phyloP scores from a whole-genome alignment of 192 early-diverging fungal species.

The Coemansia sp. region DNA sequence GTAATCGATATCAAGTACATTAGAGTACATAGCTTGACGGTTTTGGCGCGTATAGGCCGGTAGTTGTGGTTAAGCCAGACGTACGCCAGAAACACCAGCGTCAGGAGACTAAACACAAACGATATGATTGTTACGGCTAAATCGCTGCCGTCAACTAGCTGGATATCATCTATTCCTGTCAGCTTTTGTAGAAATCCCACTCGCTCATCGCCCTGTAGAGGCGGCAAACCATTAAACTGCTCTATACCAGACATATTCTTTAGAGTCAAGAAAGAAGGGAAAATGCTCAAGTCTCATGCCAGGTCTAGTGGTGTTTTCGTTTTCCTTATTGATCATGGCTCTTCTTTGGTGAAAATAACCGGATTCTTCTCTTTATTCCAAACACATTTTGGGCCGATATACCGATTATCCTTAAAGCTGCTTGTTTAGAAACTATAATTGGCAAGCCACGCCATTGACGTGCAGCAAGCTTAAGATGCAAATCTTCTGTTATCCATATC shows the following conservation, averaged over 20 bases:
- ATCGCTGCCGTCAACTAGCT: slow-evolving; percentile 19
- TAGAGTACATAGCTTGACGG: slow-evolving; percentile 24
- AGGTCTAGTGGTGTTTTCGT: too few species aligned
- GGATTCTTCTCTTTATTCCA: too few species aligned
- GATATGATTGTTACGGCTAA: slow-evolving; percentile 1
- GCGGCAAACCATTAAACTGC: slow-evolving; percentile 15
- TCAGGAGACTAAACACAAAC: slow-evolving; percentile 4
- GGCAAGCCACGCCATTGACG: slow-evolving; percentile 8
- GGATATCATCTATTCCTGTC: not conserved
- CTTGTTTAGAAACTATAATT: not conserved
- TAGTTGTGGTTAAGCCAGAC: slow-evolving; percentile 26
- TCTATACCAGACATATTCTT: slow-evolving; percentile 5
- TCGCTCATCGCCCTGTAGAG: slow-evolving; percentile 20
- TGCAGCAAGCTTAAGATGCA: too few species aligned
- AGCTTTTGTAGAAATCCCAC: slow-evolving; percentile 12
- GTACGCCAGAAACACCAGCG: slow-evolving; percentile 18
- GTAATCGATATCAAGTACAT: slow-evolving; percentile 22
- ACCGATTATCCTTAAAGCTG: not conserved
- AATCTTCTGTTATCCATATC: too few species aligned
- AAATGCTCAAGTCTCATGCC: too few species aligned
- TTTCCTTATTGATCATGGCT: too few species aligned
- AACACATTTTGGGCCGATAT: too few species aligned
- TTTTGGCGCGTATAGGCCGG: slow-evolving; percentile 27
- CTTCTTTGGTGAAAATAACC: not conserved
- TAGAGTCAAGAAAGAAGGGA: not conserved